Evolutionary conservation across 2,329 filamentous ascomycete genomes (phyloP), one percentile per base, ranked within the genome.

Genomic region (Cladosporium sp.): DNA sequence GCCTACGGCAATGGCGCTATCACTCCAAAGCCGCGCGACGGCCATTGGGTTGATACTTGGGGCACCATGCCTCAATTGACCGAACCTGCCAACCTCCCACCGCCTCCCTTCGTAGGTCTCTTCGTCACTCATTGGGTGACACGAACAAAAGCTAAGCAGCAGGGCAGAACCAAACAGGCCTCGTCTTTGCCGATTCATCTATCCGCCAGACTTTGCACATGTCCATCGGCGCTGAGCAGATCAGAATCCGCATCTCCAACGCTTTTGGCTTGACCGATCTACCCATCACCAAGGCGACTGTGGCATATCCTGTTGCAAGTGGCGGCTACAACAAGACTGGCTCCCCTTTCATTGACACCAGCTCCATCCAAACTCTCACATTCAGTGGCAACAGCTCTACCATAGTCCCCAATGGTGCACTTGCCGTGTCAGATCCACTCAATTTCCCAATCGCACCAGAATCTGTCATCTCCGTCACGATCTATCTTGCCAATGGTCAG

Each of bases 161-260:
- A n/a, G 3, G n/a, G 1, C 59, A 84, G 81, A 84, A 84, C 67
- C 73, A 74, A 59, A 77, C 75, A 1, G 73, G 74, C 10, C 68
- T 75, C n/a, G 78, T 84, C 5, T 86, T 88, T 66, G 72, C 74
- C 45, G 81, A 87, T 64, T 79, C 83, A 1, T 88, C 86, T 0
- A 78, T 89, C 61, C 83, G 86, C 2, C 86, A 89, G 69, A 88
- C 85, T 0, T 68, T 88, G 13, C 81, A 84, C 61, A 74, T 85
- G 62, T 83, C 83, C 7, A 76, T 85, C 4, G 78, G 77, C 1
- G 79, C 81, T 3, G 72, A 78, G 2, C 77, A 82, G 20, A 78
- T 88, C 60, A 82, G 86, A 9, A 71, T 89, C 35, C 81, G 83
- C 45, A 76, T 89, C 51, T 86, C 84, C 42, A 89, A 89, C 66